phyloP scores from a whole-genome alignment of 176 grass and related monocot genomes.

The Aechmea fasciata region DNA sequence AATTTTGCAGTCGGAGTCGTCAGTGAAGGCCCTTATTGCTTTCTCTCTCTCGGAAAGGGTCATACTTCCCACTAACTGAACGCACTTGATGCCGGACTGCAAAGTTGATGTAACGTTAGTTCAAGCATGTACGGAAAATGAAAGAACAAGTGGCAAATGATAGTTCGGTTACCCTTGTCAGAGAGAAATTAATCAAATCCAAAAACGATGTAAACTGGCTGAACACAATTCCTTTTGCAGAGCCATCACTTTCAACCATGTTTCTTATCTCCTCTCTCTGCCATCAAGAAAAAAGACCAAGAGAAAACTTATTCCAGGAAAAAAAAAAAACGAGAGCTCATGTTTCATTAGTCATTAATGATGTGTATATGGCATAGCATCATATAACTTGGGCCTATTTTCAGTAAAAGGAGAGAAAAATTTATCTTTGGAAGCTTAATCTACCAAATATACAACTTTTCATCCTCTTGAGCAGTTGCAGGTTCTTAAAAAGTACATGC shows the following conservation, averaged over 20 bases:
- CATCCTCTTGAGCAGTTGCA: no score
- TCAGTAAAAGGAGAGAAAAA: no score
- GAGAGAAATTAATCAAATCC: conserved; percentile 81
- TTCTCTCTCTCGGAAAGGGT: conserved; percentile 67
- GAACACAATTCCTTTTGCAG: conserved; percentile 93
- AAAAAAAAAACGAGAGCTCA: no score
- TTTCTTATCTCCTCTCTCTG: conserved; percentile 83
- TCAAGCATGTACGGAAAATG: not conserved
- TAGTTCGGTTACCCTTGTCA: conserved; percentile 39
- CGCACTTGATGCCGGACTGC: conserved; percentile 76
- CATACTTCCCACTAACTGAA: conserved; percentile 80
- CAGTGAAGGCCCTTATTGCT: conserved; percentile 74
- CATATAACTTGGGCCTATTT: no score
- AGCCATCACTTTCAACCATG: conserved; percentile 89
- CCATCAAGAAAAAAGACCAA: not conserved
- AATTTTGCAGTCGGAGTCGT: conserved; percentile 66
- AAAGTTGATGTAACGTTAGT: conserved; percentile 28
- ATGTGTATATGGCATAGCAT: no score
- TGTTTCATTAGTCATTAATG: no score
- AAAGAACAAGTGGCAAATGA: not conserved
- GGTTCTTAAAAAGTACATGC: not conserved
- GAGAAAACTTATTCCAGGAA: not conserved
- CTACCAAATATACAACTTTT: no score
- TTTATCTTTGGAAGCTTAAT: no score
- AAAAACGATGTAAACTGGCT: conserved; percentile 94